phyloP scores from a whole-genome alignment of 2,329 filamentous ascomycete species.

The Sporothrix inflata region DNA sequence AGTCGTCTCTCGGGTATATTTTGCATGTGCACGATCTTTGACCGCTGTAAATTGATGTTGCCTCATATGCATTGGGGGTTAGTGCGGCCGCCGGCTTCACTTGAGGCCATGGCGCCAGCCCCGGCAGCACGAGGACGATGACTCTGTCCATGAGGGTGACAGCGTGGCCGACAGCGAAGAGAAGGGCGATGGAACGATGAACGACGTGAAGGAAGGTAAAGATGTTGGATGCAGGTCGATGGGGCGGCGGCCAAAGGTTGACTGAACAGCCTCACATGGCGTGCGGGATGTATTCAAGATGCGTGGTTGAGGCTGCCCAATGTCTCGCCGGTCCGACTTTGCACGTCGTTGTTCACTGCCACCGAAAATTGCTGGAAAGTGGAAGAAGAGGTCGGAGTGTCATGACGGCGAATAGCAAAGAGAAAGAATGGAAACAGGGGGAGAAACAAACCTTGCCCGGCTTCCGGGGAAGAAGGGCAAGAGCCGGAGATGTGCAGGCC shows the following conservation, averaged over 20 bases:
- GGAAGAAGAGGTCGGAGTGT: not conserved
- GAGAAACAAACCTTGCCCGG: not conserved
- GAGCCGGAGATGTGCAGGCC: not conserved
- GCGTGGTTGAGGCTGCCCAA: not conserved
- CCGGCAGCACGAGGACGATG: not conserved
- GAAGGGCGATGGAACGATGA: not conserved
- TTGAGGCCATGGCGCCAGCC: not conserved
- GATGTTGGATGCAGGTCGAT: not conserved
- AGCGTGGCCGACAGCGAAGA: not conserved
- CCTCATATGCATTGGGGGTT: not conserved
- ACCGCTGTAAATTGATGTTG: not conserved
- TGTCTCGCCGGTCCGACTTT: not conserved
- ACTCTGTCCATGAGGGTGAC: not conserved
- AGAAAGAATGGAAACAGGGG: not conserved
- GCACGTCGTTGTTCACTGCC: not conserved
- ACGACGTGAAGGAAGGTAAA: not conserved
- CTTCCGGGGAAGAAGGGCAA: not conserved
- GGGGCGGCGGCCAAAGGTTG: not conserved
- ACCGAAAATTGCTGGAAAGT: not conserved
- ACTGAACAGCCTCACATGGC: constrained; percentile 18
- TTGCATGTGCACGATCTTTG: not conserved
- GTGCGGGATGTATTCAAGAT: not conserved
- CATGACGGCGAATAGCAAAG: not conserved
- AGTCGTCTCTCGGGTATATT: not conserved
- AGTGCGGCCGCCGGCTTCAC: not conserved